Base-by-base conservation (phyloP, 1,284 basidiomycete species). In the Sanghuangporus sanghuang region DNA sequence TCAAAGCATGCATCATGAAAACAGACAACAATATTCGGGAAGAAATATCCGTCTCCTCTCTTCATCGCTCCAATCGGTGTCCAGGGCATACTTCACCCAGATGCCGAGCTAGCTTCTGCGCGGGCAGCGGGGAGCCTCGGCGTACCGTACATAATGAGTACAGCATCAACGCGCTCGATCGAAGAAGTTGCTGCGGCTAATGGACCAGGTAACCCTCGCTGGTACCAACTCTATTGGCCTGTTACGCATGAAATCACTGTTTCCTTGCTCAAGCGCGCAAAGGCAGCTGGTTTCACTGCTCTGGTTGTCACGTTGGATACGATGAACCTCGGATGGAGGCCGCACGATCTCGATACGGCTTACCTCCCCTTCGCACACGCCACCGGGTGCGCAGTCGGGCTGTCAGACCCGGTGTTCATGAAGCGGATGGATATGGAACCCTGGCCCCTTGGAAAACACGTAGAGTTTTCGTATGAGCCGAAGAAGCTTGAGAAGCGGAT, bases 171-270 rank as follows among this genome's bases (percentile, higher is more conserved):
- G 14, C 81, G 86, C 32, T 82, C 85, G 9, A 87, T 93, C 68
- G 92, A 94, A 71, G 84, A 85, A 42, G 85, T 92, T 1, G 90
- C 85, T 4, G 74, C 78, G 61, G 88, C 83, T 1, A 91, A 87
- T 64, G 87, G 84, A 1, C 74, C 79, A 62, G 79, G 83, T 65
- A 66, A 69, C 0, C 77, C 83, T 36, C 79, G 90, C 32, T 94
- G 87, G 86, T 95, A 84, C 74, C 92, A 95, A 73, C 81, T 94
- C 7, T 94, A 94, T 73, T 90, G 88, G 86, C 87, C 89, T 1
- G 73, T 73, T 27, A 77, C 81, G 46, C 75, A 87, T 64, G 86
- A 86, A 2, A 72, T 90, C 8, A 87, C 87, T 0, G 72, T 83
- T 21, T 90, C 86, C 16, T 68, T 93, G 32, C 79, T 93, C 12